Evolutionary conservation across 768 basidiomycete genomes (phyloP).

Genomic region (Boletus pseudopeckii): DNA sequence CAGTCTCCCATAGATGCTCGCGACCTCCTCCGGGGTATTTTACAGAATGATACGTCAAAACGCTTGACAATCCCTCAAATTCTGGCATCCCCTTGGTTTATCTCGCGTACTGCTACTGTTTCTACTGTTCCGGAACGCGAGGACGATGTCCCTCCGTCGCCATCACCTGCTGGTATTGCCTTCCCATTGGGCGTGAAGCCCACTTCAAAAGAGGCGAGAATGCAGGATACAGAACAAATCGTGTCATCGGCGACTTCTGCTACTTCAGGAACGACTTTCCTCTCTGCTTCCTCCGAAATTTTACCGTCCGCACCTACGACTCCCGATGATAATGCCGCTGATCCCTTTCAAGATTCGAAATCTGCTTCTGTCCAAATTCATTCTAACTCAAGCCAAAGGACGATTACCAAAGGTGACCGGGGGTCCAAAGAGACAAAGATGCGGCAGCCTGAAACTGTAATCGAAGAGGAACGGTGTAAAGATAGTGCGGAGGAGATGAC

Average conservation of each 20-base stretch:
- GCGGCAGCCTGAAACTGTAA: constrained; percentile 45
- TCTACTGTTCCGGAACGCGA: constrained; percentile 7
- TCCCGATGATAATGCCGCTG: constrained; percentile 44
- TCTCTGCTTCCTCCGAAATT: constrained; percentile 52
- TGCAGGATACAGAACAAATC: constrained; percentile 30
- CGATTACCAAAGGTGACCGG: constrained; percentile 46
- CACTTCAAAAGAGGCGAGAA: constrained; percentile 5
- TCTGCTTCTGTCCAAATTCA: constrained; percentile 35
- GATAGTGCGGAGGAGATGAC: not conserved
- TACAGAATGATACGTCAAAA: constrained; percentile 71
- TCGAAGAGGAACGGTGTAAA: constrained; percentile 45
- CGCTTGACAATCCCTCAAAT: constrained; percentile 84
- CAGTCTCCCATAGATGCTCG: constrained; percentile 62
- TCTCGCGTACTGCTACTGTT: constrained; percentile 23
- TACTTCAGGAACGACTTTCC: constrained; percentile 44
- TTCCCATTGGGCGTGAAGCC: constrained; percentile 28
- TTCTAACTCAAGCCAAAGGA: constrained; percentile 55
- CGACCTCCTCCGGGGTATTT: constrained; percentile 71
- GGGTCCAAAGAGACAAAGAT: constrained; percentile 31
- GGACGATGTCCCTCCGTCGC: constrained; percentile 26
- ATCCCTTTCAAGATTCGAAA: constrained; percentile 40
- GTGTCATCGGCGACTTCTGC: constrained; percentile 46
- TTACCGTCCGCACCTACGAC: constrained; percentile 53
- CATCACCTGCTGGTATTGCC: constrained; percentile 31
- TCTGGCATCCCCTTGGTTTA: constrained; percentile 85